Conservation (phyloP, 768 basidiomycete species). For the Leucocoprinus birnbaumii region DNA sequence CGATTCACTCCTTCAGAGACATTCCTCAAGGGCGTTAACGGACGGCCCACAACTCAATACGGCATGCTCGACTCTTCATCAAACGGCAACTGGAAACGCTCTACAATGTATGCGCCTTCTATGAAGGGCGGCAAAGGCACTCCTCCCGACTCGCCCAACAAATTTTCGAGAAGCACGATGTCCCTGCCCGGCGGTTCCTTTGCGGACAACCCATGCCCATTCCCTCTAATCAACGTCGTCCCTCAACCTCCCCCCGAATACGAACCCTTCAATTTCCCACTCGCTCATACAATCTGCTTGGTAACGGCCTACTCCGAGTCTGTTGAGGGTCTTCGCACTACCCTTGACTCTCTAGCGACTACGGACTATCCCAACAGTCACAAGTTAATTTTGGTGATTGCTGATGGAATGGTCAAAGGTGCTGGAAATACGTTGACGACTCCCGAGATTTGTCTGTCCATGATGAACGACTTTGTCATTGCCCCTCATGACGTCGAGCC, state of each 20-base stretch:
- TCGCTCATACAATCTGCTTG: conserved; percentile 90
- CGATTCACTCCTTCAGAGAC: conserved; percentile 76
- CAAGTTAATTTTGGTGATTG: conserved; percentile 92
- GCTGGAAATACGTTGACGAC: conserved; percentile 87
- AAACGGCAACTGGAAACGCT: conserved; percentile 52
- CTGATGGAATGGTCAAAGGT: conserved; percentile 98
- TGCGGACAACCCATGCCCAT: conserved; percentile 78
- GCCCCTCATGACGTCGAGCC: conserved; percentile 82
- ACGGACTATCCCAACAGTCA: conserved; percentile 99
- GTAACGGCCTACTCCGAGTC: conserved; percentile 99
- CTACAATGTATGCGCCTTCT: conserved; percentile 47
- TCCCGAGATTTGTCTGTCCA: conserved; percentile 88
- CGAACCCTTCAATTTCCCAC: conserved; percentile 95
- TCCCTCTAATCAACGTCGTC: conserved; percentile 87
- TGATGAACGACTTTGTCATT: conserved; percentile 96
- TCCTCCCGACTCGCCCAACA: conserved; percentile 70
- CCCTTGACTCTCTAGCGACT: conserved; percentile 96
- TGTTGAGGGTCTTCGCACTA: conserved; percentile 92
- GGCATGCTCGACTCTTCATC: conserved; percentile 61
- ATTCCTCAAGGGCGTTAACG: conserved; percentile 45
- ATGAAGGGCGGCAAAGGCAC: conserved; percentile 49
- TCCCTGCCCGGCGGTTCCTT: conserved; percentile 62
- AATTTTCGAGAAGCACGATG: conserved; percentile 79
- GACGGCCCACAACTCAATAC: conserved; percentile 61
- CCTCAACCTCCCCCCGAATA: conserved; percentile 90